phyloP scores from a whole-genome alignment of 1,284 basidiomycete species.

The Thecaphora thlaspeos region DNA sequence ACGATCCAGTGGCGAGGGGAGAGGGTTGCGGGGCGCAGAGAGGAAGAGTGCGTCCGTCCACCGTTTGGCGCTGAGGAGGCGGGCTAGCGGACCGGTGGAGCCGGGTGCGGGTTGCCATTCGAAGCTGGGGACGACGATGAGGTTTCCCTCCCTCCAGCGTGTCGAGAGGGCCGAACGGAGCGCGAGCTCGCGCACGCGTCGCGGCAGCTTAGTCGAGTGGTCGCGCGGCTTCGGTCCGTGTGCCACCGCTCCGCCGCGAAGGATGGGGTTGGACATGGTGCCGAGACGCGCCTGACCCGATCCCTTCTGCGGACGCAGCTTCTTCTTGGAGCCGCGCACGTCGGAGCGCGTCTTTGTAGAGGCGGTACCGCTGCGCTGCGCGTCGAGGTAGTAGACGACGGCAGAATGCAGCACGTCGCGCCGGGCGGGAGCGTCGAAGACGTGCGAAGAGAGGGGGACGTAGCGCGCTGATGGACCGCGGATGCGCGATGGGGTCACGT shows the following conservation, averaged over 20 bases:
- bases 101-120: conserved; percentile 48
- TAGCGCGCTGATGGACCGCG: conserved; percentile 3
- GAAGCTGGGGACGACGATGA: conserved; percentile 72
- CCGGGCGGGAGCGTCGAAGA: conserved; percentile 80
- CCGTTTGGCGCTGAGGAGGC: conserved; percentile 40
- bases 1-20: conserved; percentile 14
- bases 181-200: conserved; percentile 89
- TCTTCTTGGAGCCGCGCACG: conserved; percentile 81
- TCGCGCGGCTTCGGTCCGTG: conserved; percentile 87
- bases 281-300: conserved; percentile 85
- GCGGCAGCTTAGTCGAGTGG: conserved; percentile 82
- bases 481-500: neutral
- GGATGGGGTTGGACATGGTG: conserved; percentile 81
- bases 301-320: conserved; percentile 89
- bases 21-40: conserved; percentile 48
- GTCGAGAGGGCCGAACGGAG: conserved; percentile 82
- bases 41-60: conserved; percentile 54
- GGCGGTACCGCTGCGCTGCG: conserved; percentile 83
- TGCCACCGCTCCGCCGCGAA: conserved; percentile 85
- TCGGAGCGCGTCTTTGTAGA: conserved; percentile 87
- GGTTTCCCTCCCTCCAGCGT: conserved; percentile 71
- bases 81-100: conserved; percentile 42
- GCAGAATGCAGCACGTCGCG: conserved; percentile 91
- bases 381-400: conserved; percentile 83
- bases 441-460: conserved; percentile 73